These are phyloP conservation scores for Lachnellula arida DNA, from an alignment of 2,329 filamentous ascomycete species.

Conservation along the genomic window DNA sequence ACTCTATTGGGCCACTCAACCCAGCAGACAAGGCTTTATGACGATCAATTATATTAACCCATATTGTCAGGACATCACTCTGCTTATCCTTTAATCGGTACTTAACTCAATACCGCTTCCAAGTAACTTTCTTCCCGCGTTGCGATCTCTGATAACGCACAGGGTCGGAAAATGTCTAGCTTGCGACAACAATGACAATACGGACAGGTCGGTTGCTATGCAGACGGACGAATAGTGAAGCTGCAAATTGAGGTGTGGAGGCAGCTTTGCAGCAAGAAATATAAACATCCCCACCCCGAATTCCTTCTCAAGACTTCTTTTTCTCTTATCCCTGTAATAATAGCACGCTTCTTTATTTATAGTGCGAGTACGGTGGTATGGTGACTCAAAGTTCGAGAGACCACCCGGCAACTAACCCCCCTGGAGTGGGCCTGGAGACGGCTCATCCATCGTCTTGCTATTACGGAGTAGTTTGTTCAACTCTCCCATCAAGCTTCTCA, in stretches of 20 bases:
- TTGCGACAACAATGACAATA: background rate
- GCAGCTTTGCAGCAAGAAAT: background rate
- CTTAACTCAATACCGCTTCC: conserved; percentile 10
- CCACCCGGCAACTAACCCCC: background rate
- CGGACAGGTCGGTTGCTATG: conserved; percentile 2
- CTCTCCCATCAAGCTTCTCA: background rate
- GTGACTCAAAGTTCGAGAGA: background rate
- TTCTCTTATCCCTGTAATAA: background rate
- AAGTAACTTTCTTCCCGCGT: conserved; percentile 3
- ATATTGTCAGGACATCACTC: conserved; percentile 6
- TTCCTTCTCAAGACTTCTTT: background rate
- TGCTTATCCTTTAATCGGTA: conserved; percentile 7
- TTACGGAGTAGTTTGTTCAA: background rate
- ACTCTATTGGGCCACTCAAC: background rate
- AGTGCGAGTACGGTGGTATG: background rate
- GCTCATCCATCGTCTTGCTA: background rate
- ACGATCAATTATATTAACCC: conserved; percentile 11
- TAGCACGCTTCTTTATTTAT: background rate
- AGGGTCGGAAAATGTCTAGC: background rate
- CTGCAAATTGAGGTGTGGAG: background rate
- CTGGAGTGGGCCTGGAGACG: background rate
- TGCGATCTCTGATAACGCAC: background rate
- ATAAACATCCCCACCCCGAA: background rate
- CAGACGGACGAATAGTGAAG: background rate
- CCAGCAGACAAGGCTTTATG: background rate